Evolutionary conservation across 2,329 filamentous ascomycete genomes (phyloP), one percentile per base, ranked within the genome.

Genomic region (Sporothrix protearum): DNA sequence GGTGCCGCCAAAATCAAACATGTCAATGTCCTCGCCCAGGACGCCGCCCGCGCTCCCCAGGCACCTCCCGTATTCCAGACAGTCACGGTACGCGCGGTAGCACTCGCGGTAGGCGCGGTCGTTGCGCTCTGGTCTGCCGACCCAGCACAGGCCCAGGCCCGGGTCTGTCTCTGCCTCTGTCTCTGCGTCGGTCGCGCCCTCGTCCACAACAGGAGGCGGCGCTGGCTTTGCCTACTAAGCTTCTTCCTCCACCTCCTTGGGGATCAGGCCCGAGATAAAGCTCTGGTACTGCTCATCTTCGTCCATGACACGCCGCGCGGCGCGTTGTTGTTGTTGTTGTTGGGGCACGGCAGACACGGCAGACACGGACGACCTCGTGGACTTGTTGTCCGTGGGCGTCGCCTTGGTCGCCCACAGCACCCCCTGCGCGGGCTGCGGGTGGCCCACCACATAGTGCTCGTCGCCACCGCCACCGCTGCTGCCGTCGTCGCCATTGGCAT

Each of bases 251-350:
- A 68, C 69, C 69, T 78, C 76, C 74, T 76, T 77, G 61, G 78
- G 78, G 63, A 78, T 81, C 55, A 83, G 76, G 57, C 78, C 77
- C 36, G 79, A 73, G 53, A 86, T 84, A 57, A 85, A 85, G 69
- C 73, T 80, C 74, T 84, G 81, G 75, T 85, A 85, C 73, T 82
- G 80, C 71, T 84, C 82, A 51, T 85, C 83, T 33, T 82, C 82
- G 3, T 80, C 79, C 68, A 78, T 71, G 7, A 78, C 75, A 71
- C 77, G 80, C 47, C 69, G 71, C 9, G 71, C 70, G 0, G 71
- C n/a, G n/a, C n/a, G n/a, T n/a, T n/a, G n/a, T n/a, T n/a, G n/a
- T n/a, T n/a, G 68, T 53, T 64, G 71, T 30, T 69, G 73, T 63
- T 71, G 74, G 6, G 71, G 49, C 7, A 72, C 63, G 28, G 71